Evolutionary conservation across 495 filamentous ascomycete species (phyloP).

Genomic region (Cudoniella acicularis): DNA sequence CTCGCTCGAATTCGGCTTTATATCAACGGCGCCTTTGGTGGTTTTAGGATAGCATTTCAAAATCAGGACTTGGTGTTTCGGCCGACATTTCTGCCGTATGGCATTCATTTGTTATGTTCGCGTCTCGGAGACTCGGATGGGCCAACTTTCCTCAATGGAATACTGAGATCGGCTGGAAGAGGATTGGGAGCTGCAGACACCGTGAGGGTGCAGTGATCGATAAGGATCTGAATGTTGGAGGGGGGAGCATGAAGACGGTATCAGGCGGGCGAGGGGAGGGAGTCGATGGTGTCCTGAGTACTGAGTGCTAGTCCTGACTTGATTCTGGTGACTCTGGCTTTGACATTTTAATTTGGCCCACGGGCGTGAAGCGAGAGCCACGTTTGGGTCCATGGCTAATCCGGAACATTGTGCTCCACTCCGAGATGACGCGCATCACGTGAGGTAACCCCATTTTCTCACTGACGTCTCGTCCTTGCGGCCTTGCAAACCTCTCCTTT

Average conservation of each 20-base stretch:
- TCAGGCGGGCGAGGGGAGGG: neutral
- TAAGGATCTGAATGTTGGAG: neutral
- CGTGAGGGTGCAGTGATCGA: neutral
- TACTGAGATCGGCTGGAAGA: neutral
- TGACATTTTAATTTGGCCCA: constrained; percentile 21
- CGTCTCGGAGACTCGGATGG: neutral
- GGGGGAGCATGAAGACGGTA: constrained; percentile 4
- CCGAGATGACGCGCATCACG: neutral
- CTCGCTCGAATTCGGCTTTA: constrained; percentile 91
- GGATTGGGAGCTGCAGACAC: neutral
- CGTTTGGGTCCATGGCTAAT: neutral
- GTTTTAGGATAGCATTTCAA: constrained; percentile 91
- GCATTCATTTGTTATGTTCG: constrained; percentile 43
- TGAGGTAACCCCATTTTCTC: too few species aligned
- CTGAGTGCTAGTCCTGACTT: too few species aligned
- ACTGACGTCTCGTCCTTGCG: too few species aligned
- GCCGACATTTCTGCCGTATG: constrained; percentile 61
- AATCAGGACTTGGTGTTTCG: constrained; percentile 89
- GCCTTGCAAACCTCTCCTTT: too few species aligned
- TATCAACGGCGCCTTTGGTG: constrained; percentile 81
- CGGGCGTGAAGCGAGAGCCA: neutral
- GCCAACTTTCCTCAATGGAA: neutral
- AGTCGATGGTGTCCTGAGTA: too few species aligned
- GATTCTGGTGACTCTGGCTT: neutral
- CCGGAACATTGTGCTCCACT: neutral